These are phyloP conservation scores for Bipolaris bicolor DNA, from an alignment of 2,329 filamentous ascomycete species.

Conservation along the genomic window DNA sequence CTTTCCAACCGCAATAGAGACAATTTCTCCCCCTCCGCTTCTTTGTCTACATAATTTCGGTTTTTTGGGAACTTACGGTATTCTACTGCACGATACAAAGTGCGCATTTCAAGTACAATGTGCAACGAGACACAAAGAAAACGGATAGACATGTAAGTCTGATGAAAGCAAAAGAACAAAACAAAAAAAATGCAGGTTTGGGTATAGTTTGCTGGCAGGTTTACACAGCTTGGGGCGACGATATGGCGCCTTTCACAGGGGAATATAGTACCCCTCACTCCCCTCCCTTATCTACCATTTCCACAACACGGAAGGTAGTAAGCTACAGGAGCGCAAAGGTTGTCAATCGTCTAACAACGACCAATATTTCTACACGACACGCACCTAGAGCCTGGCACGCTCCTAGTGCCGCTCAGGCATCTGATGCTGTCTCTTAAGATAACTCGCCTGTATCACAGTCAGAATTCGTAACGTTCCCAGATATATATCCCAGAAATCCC, in stretches of 20 bases:
- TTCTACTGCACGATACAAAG: background rate
- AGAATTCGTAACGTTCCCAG: background rate
- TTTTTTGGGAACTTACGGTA: background rate
- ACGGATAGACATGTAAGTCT: too few species aligned
- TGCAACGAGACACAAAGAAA: too few species aligned
- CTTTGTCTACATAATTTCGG: background rate
- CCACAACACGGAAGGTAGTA: background rate
- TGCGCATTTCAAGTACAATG: too few species aligned
- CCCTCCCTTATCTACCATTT: too few species aligned
- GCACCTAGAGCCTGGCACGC: slow-evolving; percentile 22
- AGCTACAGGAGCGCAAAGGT: background rate
- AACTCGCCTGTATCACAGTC: slow-evolving; percentile 29
- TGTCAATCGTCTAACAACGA: background rate
- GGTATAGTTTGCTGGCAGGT: too few species aligned
- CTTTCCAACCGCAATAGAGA: too few species aligned
- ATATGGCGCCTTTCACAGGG: too few species aligned
- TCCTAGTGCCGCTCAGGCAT: slow-evolving; percentile 43
- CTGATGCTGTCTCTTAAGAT: slow-evolving; percentile 47
- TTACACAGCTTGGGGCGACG: too few species aligned
- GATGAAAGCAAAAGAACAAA: too few species aligned
- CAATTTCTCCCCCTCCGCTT: too few species aligned
- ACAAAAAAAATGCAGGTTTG: too few species aligned
- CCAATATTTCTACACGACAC: background rate
- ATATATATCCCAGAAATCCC: background rate
- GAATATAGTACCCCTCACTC: too few species aligned